These are phyloP conservation scores for Petunia hybrid DNA, from an alignment of 305 asterid species.

Conservation along the genomic window DNA sequence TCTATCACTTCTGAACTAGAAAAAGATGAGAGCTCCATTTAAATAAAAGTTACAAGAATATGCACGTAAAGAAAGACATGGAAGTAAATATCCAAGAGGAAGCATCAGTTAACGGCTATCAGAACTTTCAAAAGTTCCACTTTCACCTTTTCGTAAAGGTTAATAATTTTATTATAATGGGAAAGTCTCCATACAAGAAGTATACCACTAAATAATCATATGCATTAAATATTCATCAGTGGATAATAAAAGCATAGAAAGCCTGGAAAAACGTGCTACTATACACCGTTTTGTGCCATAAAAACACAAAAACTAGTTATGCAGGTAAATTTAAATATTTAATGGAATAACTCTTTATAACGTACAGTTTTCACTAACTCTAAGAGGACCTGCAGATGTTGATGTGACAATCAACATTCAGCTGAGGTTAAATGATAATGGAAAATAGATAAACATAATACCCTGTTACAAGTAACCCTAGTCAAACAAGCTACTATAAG, in stretches of 20 bases:
- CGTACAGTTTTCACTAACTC: background rate
- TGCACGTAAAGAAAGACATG: background rate
- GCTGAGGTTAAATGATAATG: background rate
- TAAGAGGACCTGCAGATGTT: background rate
- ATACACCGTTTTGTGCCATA: background rate
- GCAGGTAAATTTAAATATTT: background rate
- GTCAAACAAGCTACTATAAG: background rate
- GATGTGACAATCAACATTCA: conserved; percentile 14
- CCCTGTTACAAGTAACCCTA: background rate
- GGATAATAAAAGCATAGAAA: background rate
- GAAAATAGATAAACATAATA: background rate
- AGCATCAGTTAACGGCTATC: conserved; percentile 14
- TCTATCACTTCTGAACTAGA: conserved; percentile 23
- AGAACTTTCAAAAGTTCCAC: background rate
- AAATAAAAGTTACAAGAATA: conserved; percentile 20
- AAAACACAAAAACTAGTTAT: background rate
- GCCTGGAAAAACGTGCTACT: background rate
- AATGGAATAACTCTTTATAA: conserved; percentile 1
- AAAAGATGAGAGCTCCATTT: conserved; percentile 31
- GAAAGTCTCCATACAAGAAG: background rate
- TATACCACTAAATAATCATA: background rate
- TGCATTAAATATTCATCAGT: background rate
- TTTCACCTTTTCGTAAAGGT: background rate
- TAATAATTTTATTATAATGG: background rate
- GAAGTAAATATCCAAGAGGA: conserved; percentile 29